Evolutionary conservation across 164 flowering plant genomes (phyloP).

Genomic region (Chimonanthus salicifolius): DNA sequence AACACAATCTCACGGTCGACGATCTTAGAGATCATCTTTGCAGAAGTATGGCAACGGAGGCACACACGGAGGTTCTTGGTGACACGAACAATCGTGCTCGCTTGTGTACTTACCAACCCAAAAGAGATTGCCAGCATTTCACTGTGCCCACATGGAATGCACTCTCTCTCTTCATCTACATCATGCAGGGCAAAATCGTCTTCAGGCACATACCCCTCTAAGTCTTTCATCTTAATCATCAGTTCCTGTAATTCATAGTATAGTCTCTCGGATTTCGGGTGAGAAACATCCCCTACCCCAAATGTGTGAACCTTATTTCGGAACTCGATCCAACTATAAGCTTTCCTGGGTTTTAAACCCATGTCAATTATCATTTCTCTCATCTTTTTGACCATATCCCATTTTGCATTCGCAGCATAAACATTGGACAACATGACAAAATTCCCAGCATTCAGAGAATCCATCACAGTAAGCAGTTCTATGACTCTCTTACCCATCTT

Average conservation of each 20-base stretch:
- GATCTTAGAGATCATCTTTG: constrained; percentile 40
- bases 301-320: constrained; percentile 64
- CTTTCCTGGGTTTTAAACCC: constrained; percentile 52
- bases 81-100: constrained; percentile 34
- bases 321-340: constrained; percentile 64
- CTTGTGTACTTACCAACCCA: constrained; percentile 51
- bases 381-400: constrained; percentile 35
- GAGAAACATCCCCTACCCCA: constrained; percentile 65
- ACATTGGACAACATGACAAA: constrained; percentile 51
- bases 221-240: constrained; percentile 39
- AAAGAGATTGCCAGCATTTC: constrained; percentile 66
- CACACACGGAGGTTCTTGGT: constrained; percentile 61
- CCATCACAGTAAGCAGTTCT: constrained; percentile 49
- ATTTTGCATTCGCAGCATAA: constrained; percentile 39
- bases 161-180: constrained; percentile 71
- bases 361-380: constrained; percentile 40
- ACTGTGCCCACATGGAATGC: constrained; percentile 54
- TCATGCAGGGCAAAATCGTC: constrained; percentile 53
- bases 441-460: constrained; percentile 59
- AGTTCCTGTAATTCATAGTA: constrained; percentile 45
- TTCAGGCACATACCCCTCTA: constrained; percentile 16
- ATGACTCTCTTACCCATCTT: constrained; percentile 35
- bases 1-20: constrained; percentile 51
- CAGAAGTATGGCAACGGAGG: constrained; percentile 45
- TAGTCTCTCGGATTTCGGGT: constrained; percentile 58